Base-by-base conservation (phyloP, 2,329 filamentous ascomycete genomes). In the Colletotrichum falcatum region DNA sequence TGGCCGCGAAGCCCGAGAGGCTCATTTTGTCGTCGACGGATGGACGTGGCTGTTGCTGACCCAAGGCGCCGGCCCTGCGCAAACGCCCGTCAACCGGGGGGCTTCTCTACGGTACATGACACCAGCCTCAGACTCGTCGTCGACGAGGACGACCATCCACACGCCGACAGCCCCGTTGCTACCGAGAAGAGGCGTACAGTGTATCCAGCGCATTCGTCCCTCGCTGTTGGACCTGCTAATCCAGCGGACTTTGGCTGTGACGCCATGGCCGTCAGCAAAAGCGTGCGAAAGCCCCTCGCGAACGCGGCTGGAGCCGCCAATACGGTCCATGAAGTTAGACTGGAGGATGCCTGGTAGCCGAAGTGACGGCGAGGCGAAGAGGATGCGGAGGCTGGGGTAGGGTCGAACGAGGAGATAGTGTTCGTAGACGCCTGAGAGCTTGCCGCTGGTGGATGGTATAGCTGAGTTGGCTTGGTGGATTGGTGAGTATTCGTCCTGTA, bases 221-320 rank as follows among this genome's bases (percentile, higher is more conserved):
- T 88, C 85, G 23, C 83, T 80, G 42, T 86, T 83, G 6, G 79
- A 79, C 53, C 83, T 82, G 55, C 83, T 85, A 1, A 93, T 81
- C 92, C 92, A 95, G 62, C 88, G 87, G 18, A 95, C 87, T 76
- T 93, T 93, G 5, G 91, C 91, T 1, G 92, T 94, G 6, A 94
- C 90, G 56, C 91, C 90, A 54, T 89, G 87, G 0, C 91, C 91
- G 74, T 91, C 87, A 6, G 87, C 86, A 28, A 95, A 86, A 0
- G 92, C 91, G n/a, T 83, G 79, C 1, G 79, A 78, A 23, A 89
- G 79, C 51, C 85, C 83, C 18, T 88, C 83, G 11, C 84, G 83
- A 2, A 87, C 81, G 20, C 81, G 79, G 3, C 76, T 75, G 0
- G 84, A 83, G 3, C 87, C 87, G 14, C 87, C 87, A 33, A 89